Conservation (phyloP, 192 early-diverging fungal species). For the Coemansia javaensis region DNA sequence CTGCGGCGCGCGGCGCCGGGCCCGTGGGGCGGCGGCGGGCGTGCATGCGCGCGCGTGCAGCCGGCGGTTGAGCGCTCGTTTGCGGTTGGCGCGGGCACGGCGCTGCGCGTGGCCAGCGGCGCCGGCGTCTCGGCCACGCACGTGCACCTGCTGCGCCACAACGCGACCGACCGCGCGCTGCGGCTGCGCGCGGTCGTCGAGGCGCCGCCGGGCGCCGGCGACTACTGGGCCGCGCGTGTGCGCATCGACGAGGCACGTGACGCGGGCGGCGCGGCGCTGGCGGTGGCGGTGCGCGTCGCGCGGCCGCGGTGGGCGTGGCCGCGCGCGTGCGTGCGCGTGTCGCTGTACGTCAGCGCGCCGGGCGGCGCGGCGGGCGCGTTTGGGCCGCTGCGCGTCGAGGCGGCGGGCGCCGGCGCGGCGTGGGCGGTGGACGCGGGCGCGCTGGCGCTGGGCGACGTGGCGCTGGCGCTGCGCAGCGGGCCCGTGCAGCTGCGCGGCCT, state of each 20-base stretch:
- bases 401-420: constrained; percentile 9
- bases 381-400: constrained; percentile 3
- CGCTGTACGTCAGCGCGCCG: constrained; percentile 13
- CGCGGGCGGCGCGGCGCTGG: not conserved
- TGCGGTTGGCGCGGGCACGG: not conserved
- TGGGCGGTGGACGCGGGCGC: constrained; percentile 6
- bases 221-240: constrained; percentile 7
- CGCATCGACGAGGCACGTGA: not conserved
- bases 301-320: constrained; percentile 26
- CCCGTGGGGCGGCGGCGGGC: constrained; percentile 9
- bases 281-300: constrained; percentile 1
- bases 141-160: constrained; percentile 8
- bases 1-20: constrained; percentile 6
- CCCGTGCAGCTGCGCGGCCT: constrained; percentile 12
- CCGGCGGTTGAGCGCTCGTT: constrained; percentile 10
- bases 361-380: not conserved
- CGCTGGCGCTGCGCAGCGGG: constrained; percentile 8
- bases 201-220: not conserved
- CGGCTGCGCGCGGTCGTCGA: constrained; percentile 24
- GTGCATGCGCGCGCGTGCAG: constrained; percentile 10
- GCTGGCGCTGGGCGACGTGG: constrained; percentile 3
- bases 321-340: constrained; percentile 24
- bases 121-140: constrained; percentile 19
- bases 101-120: constrained; percentile 19
- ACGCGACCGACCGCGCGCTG: not conserved